phyloP scores from a whole-genome alignment of 345 rosid genomes.

The Angophora floribunda region DNA sequence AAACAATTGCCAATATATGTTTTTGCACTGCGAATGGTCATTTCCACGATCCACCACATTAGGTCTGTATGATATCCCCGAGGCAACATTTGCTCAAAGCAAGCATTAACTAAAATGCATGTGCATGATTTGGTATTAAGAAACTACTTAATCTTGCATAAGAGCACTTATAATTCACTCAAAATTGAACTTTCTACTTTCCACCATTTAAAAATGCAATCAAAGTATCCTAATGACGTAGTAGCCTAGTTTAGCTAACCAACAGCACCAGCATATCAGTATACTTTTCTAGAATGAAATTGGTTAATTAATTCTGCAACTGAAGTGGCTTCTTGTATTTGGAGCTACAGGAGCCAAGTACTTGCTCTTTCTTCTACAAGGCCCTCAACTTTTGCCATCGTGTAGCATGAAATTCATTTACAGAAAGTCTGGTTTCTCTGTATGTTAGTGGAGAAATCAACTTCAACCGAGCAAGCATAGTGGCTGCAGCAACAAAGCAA shows the following conservation, averaged over 20 bases:
- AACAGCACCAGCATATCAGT: neutral
- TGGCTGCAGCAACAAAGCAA: conserved; percentile 29
- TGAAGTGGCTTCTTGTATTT: neutral
- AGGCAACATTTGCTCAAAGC: neutral
- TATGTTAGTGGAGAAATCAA: conserved; percentile 65
- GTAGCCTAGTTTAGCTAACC: neutral
- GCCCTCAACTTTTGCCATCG: conserved; percentile 50
- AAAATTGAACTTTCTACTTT: neutral
- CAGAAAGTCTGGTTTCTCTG: conserved; percentile 13
- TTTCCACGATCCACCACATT: neutral
- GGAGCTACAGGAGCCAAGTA: neutral
- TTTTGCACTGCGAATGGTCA: neutral
- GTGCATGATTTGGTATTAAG: neutral
- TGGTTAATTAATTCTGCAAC: neutral
- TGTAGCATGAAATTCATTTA: conserved; percentile 55
- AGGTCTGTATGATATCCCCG: neutral
- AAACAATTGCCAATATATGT: too few relatives aligned
- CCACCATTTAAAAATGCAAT: neutral
- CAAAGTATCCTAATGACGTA: neutral
- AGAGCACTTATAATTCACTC: neutral
- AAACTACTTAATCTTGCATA: neutral
- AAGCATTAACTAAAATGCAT: neutral
- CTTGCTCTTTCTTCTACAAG: neutral
- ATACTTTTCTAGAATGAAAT: neutral
- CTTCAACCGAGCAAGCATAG: conserved; percentile 60